Percentiles rank a stretch among this genome's conserved stretches.
phyloP scores from a whole-genome alignment of 331 rosid genomes.

The Quercus phellos region DNA sequence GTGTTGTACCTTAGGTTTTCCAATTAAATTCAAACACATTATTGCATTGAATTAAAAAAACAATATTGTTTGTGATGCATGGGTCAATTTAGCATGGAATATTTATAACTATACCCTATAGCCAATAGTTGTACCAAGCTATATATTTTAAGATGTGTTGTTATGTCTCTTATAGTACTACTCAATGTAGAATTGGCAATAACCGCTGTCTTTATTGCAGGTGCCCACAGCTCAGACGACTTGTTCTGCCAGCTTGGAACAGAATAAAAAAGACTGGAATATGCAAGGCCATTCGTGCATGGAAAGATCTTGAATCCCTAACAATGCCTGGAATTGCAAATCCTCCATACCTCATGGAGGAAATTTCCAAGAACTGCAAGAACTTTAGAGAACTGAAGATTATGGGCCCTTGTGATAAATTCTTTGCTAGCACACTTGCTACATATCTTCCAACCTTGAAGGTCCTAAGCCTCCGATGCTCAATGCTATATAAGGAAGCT shows the following conservation, averaged over 20 bases:
- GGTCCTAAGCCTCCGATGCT: slow-evolving; percentile 73
- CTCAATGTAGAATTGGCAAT: background rate
- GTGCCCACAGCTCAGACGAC: slow-evolving; percentile 50
- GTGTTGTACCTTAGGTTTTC: too few relatives aligned
- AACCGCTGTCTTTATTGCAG: slow-evolving; percentile 30
- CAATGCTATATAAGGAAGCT: slow-evolving; percentile 40
- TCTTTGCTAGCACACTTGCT: slow-evolving; percentile 45
- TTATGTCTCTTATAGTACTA: background rate
- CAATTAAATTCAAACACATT: too few relatives aligned
- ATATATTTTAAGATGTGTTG: background rate
- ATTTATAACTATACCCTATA: background rate
- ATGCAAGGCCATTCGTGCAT: slow-evolving; percentile 58
- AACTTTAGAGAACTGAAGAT: slow-evolving; percentile 69
- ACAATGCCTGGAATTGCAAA: slow-evolving; percentile 72
- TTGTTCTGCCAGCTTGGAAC: slow-evolving; percentile 86
- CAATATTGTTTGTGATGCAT: too few relatives aligned
- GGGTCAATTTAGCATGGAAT: background rate
- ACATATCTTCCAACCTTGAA: slow-evolving; percentile 46
- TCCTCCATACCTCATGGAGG: slow-evolving; percentile 61
- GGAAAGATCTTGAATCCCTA: slow-evolving; percentile 68
- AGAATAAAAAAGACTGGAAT: slow-evolving; percentile 72
- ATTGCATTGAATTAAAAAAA: too few relatives aligned
- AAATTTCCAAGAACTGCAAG: slow-evolving; percentile 51
- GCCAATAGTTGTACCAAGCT: background rate
- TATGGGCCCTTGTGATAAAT: slow-evolving; percentile 69